These are phyloP conservation scores for Cyanidiococcus yangmingshanensis DNA, from an alignment of 23 red algal species.

Conservation along the genomic window DNA sequence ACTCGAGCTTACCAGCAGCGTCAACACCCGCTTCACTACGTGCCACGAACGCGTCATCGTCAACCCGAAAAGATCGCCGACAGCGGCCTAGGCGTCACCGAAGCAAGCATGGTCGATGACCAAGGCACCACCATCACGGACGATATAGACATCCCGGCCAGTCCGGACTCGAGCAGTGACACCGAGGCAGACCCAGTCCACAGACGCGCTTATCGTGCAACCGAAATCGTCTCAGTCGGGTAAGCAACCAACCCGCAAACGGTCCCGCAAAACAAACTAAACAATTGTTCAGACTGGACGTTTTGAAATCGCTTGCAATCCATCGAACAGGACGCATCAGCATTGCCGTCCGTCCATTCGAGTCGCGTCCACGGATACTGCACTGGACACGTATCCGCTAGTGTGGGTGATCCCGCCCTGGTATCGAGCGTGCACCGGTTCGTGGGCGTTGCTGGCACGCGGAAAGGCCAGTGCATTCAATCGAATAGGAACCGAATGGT, in stretches of 20 bases:
- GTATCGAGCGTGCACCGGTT: no score
- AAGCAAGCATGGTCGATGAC: neutral
- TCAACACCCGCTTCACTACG: neutral
- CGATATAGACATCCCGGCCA: neutral
- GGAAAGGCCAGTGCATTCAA: no score
- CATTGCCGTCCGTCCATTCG: no score
- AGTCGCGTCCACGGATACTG: no score
- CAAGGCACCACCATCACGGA: neutral
- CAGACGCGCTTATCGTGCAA: neutral
- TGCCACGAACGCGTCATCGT: neutral
- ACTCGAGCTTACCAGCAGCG: constrained; percentile 37
- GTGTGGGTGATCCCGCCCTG: no score
- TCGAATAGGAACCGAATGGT: no score
- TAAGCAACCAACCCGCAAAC: neutral
- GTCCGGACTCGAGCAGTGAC: neutral
- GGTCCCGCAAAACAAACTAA: neutral
- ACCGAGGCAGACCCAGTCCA: neutral
- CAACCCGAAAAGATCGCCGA: neutral
- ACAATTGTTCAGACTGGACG: no score
- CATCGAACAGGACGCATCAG: no score
- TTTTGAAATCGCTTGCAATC: no score
- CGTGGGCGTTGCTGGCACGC: no score
- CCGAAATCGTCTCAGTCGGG: neutral
- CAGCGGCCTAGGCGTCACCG: neutral
- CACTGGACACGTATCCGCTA: no score